A percentile compares a stretch with the other conserved stretches of the same genome.
Conservation (phyloP, 1,139 yeast genomes). For the Taphrina communis region DNA sequence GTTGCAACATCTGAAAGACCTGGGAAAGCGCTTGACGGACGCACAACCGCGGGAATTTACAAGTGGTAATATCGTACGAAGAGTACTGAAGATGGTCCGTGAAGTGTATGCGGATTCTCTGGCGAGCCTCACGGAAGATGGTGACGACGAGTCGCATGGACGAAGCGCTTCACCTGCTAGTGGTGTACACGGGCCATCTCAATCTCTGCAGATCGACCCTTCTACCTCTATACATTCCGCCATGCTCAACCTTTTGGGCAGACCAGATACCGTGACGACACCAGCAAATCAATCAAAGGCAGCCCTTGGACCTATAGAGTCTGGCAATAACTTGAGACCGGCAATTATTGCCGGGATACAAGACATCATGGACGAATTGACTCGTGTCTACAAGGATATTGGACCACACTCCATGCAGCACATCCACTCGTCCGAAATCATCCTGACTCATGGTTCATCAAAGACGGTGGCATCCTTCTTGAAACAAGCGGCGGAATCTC, state of each 20-base stretch:
- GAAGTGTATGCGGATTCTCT: conserved; percentile 73
- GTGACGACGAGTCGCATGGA: conserved; percentile 6
- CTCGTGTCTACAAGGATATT: conserved; percentile 86
- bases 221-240: conserved; percentile 40
- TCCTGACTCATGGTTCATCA: conserved; percentile 94
- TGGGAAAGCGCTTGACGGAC: conserved; percentile 52
- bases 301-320: conserved; percentile 3
- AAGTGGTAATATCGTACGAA: conserved; percentile 87
- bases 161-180: conserved; percentile 2
- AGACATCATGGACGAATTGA: conserved; percentile 89
- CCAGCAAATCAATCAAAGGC: not conserved
- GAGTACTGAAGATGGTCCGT: conserved; percentile 84
- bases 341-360: conserved; percentile 92
- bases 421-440: conserved; percentile 90
- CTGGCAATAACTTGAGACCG: conserved; percentile 62
- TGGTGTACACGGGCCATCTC: conserved; percentile 4
- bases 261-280: conserved; percentile 25
- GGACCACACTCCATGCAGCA: conserved; percentile 89
- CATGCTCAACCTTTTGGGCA: conserved; percentile 42
- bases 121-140: conserved; percentile 19
- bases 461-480: conserved; percentile 86
- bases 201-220: conserved; percentile 14
- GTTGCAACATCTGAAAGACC: conserved; percentile 66
- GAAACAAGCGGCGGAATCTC: conserved; percentile 82
- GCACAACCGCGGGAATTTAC: conserved; percentile 69